Base-by-base conservation (phyloP, 164 flowering plant species). In the Piper betle region DNA sequence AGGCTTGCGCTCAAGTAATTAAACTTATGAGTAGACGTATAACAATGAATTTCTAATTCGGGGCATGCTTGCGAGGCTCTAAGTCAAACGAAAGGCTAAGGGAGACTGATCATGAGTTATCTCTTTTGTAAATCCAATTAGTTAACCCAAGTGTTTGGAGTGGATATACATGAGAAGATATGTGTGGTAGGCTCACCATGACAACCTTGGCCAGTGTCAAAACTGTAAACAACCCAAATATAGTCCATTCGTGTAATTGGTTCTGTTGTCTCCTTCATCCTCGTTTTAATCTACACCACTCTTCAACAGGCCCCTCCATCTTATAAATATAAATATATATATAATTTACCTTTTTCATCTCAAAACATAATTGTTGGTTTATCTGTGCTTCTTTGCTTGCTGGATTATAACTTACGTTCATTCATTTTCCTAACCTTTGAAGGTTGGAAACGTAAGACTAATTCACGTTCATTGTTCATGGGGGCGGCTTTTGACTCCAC, bases 401-500 rank as follows among this genome's bases (percentile, higher is more conserved):
- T 9, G 18, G 12, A 53, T 40, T 13, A 25, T 25, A 25, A 25
- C 33, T 25, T 25, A 25, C 33, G 50, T 9, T 5, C 40, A 54
- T 25, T 57, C 33, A 56, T 46, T 46, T 55, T 18, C 20, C 43
- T 62, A 62, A 64, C 68, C 68, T 62, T 72, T 39, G 53, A 52
- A 73, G 70, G 71, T 62, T 66, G 71, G 76, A 70, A 76, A 64
- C 55, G 71, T 57, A 66, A 25, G 75, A 72, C 66, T 58, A 59
- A 73, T 73, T 68, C 72, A 71, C 67, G 72, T 69, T 69, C 65
- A 77, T 72, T 74, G 62, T 65, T 74, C 69, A 64, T 60, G 72
- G 33, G 33, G 71, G 66, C 73, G 76, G 73, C 70, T 64, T 46
- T 75, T 73, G 75, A 69, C 72, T 67, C 64, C 59, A 64, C 62